A percentile compares a stretch with the other conserved stretches of the same genome.
These are phyloP conservation scores for Nemania diffusa DNA, from an alignment of 2,329 filamentous ascomycete genomes.

Conservation along the genomic window DNA sequence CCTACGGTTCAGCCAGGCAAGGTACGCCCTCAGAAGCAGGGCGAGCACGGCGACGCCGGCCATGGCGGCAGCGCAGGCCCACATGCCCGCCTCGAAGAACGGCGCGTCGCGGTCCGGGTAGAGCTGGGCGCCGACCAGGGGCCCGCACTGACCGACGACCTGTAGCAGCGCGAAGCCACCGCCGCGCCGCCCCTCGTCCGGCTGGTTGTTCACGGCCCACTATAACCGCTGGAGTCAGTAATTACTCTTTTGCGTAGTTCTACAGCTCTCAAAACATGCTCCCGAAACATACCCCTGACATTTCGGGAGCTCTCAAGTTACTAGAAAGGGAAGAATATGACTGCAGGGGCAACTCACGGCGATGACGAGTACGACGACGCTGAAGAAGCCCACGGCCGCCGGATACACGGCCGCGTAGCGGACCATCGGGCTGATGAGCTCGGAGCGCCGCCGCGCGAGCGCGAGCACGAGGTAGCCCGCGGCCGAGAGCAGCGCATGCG, in stretches of 20 bases:
- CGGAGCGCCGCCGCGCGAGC: slow-evolving; percentile 58
- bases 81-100: slow-evolving; percentile 72
- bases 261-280: too few relatives aligned
- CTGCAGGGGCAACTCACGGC: too few relatives aligned
- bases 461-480: slow-evolving; percentile 70
- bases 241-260: too few relatives aligned
- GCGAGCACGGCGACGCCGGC: slow-evolving; percentile 67
- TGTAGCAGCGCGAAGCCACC: slow-evolving; percentile 84
- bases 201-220: slow-evolving; percentile 92
- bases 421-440: slow-evolving; percentile 54
- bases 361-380: slow-evolving; percentile 83
- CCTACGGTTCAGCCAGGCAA: slow-evolving; percentile 62
- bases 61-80: slow-evolving; percentile 71
- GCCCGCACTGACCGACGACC: slow-evolving; percentile 82
- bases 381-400: slow-evolving; percentile 83
- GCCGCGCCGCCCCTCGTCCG: slow-evolving; percentile 73
- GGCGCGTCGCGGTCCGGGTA: slow-evolving; percentile 71
- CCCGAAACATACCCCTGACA: too few relatives aligned
- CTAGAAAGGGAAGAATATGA: too few relatives aligned
- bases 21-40: slow-evolving; percentile 61
- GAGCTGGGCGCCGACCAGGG: slow-evolving; percentile 73
- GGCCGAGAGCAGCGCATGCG: slow-evolving; percentile 74
- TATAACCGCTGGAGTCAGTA: too few relatives aligned
- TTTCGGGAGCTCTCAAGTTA: too few relatives aligned
- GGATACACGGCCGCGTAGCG: slow-evolving; percentile 83